Evolutionary conservation across 2,329 filamentous ascomycete species (phyloP).

Genomic region (Sporothrix variecibatus): DNA sequence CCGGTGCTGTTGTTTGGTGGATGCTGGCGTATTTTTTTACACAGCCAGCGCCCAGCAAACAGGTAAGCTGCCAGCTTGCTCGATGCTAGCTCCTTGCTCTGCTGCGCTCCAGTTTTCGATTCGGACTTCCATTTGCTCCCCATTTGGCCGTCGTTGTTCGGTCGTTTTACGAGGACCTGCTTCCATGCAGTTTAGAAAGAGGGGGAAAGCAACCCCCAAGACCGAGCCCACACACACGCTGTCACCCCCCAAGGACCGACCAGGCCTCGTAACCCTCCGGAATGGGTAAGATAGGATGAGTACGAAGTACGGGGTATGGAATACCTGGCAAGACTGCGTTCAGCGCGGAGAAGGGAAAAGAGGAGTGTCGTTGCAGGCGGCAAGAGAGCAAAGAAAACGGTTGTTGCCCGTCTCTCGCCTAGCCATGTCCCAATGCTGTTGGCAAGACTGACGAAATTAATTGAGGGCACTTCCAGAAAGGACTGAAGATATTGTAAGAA

Average conservation of each 20-base stretch:
- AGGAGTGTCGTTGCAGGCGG: background rate
- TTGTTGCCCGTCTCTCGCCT: background rate
- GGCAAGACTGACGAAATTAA: background rate
- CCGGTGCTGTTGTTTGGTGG: background rate
- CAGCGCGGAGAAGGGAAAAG: background rate
- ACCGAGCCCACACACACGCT: slow-evolving; percentile 3
- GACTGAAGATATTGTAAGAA: background rate
- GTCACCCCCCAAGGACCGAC: background rate
- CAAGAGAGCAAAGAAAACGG: slow-evolving; percentile 6
- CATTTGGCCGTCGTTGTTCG: slow-evolving; percentile 5
- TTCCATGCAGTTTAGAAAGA: background rate
- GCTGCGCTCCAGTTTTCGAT: background rate
- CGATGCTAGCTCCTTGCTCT: background rate
- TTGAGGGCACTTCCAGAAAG: background rate
- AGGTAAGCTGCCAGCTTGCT: slow-evolving; percentile 1
- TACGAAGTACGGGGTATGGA: background rate
- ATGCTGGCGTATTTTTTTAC: background rate
- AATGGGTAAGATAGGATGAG: background rate
- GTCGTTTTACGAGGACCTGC: background rate
- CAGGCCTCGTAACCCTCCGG: background rate
- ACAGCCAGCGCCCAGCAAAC: background rate
- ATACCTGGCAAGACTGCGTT: background rate
- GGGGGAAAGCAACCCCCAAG: background rate
- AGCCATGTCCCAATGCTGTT: slow-evolving; percentile 3
- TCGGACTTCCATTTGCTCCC: background rate